phyloP scores from a whole-genome alignment of 371 early-diverging fungal genomes.

The Mucor plumbeus region DNA sequence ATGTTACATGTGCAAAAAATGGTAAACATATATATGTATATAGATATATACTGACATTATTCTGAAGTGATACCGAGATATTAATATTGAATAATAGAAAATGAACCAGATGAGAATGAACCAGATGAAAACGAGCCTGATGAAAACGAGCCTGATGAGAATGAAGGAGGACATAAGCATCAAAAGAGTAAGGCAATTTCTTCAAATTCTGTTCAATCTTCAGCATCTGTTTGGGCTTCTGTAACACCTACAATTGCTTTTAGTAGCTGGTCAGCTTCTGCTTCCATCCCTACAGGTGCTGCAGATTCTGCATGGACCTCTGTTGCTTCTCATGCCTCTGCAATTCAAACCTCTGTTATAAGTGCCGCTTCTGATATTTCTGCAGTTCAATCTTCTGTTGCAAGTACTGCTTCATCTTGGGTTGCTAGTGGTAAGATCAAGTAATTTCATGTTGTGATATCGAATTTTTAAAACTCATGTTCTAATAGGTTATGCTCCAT shows the following conservation, averaged over 20 bases:
- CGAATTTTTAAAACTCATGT: neutral
- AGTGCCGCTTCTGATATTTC: constrained; percentile 5
- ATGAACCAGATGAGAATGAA: constrained; percentile 16
- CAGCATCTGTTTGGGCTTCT: constrained; percentile 6
- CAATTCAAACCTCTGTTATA: neutral
- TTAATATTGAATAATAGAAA: constrained; percentile 4
- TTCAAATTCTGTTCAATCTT: neutral
- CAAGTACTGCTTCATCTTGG: constrained; percentile 14
- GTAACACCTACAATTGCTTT: constrained; percentile 6
- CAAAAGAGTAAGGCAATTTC: neutral
- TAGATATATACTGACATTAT: too few relatives aligned
- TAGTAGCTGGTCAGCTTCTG: neutral
- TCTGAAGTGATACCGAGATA: neutral
- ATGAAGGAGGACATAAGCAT: constrained; percentile 1
- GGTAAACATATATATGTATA: too few relatives aligned
- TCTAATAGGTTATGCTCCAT: constrained; percentile 7
- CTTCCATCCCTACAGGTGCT: constrained; percentile 8
- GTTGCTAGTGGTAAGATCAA: constrained; percentile 22
- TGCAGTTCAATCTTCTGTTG: constrained; percentile 10
- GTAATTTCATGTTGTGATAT: neutral
- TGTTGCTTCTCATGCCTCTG: neutral
- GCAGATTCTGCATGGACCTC: neutral
- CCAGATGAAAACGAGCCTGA: constrained; percentile 10
- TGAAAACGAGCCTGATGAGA: constrained; percentile 15
- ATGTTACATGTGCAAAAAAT: constrained; percentile 8